phyloP scores from a whole-genome alignment of 2,329 filamentous ascomycete species.

The Cercospora zeina region DNA sequence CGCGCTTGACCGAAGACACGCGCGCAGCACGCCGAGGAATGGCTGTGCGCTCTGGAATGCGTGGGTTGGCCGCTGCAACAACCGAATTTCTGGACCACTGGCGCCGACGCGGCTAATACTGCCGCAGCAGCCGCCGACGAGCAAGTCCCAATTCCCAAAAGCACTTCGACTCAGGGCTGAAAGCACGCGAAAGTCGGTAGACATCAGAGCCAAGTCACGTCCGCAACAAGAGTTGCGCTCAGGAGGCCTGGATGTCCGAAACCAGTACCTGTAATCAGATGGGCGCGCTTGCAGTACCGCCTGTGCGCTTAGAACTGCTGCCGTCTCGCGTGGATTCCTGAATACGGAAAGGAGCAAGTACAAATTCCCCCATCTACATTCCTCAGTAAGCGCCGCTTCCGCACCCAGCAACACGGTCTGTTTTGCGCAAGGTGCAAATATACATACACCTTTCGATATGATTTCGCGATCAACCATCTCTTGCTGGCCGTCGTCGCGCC shows the following conservation, averaged over 20 bases:
- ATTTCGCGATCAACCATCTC: background rate
- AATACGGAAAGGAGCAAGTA: conserved; percentile 2
- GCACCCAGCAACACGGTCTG: conserved; percentile 11
- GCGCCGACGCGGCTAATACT: background rate
- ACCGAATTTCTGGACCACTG: background rate
- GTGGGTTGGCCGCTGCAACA: conserved; percentile 4
- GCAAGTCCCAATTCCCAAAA: background rate
- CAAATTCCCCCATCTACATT: conserved; percentile 17
- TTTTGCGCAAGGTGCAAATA: conserved; percentile 15
- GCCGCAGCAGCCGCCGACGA: background rate
- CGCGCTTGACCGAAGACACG: background rate
- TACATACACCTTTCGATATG: conserved; percentile 8
- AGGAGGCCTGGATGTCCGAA: background rate
- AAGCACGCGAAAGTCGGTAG: background rate
- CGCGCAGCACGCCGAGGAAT: conserved; percentile 7
- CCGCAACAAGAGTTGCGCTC: background rate
- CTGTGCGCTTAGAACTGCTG: background rate
- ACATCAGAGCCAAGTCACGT: background rate
- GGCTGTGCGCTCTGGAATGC: conserved; percentile 6
- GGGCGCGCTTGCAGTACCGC: background rate
- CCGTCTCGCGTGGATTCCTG: conserved; percentile 7
- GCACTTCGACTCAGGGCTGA: background rate
- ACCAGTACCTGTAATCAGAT: background rate
- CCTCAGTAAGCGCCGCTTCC: conserved; percentile 6
- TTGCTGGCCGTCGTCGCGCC: background rate